Base-by-base conservation (phyloP, 148 eudicot species). In the Chenopodium quinoa region DNA sequence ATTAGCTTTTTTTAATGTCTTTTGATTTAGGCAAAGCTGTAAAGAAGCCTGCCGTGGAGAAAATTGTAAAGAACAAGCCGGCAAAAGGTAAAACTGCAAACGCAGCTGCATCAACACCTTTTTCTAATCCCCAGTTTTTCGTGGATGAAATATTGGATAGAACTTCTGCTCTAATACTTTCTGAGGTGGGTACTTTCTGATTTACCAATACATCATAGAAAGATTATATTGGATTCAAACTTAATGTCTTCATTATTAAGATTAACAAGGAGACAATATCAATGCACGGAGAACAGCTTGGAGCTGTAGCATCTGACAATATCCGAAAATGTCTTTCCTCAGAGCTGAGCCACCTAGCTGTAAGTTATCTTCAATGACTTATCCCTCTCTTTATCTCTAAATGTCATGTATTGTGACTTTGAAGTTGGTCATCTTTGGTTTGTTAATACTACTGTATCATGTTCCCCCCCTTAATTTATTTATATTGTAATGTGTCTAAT, bases 281-380 rank as follows among this genome's bases (percentile, higher is more conserved):
- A 84, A 83, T 89, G 76, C 86, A 91, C 56, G 90, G 92, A 32
- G 90, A 85, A 67, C 86, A 92, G 80, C 89, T 92, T 79, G 93
- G 90, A 73, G 75, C 87, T 58, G 64, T 89, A 17, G 88, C 87
- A 77, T 88, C 93, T 68, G 87, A 89, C 77, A 89, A 67, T 79
- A 75, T 92, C 62, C 88, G 84, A 67, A 91, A 86, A 81, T 91
- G 83, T 64, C 93, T 94, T 77, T 85, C 78, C 72, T 31, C 78
- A 77, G 97, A 92, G 81, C 84, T 94, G 47, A 85, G 84, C 80
- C 90, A 73, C 86, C 86, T 87, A 70, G 90, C 93, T 82, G 98
- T 94, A 86, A 94, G 98, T 91, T 47, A 52, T 44, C 70, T 71
- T 62, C 71, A 34, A 7, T 76, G 37, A 54, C 34, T 25, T 5